Evolutionary conservation across 352 stramenopile genomes (phyloP).

Genomic region (Phytophthora aleatoria): DNA sequence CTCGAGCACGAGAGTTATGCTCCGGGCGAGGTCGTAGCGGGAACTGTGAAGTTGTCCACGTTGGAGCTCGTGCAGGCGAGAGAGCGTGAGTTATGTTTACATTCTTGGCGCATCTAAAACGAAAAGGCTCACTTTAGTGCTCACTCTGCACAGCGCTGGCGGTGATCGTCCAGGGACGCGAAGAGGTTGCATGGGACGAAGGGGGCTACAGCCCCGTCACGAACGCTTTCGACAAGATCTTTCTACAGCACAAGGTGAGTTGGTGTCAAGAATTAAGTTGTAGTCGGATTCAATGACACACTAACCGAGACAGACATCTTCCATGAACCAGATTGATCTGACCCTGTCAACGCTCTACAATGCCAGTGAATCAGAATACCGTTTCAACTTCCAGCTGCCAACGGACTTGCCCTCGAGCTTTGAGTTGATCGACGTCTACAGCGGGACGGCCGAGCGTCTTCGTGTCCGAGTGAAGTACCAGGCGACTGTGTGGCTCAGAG

Average conservation of each 20-base stretch:
- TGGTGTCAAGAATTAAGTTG: not conserved
- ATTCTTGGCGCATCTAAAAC: not conserved
- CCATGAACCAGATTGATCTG: constrained; percentile 31
- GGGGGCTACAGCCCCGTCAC: constrained; percentile 33
- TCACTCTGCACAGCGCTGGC: constrained; percentile 23
- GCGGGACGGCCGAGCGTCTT: constrained; percentile 30
- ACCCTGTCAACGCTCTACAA: constrained; percentile 15
- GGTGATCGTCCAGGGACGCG: constrained; percentile 32
- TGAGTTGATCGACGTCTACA: constrained; percentile 36
- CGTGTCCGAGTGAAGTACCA: constrained; percentile 37
- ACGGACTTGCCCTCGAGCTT: constrained; percentile 34
- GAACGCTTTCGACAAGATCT: constrained; percentile 37
- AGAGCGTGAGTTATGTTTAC: constrained; percentile 30
- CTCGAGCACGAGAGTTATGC: constrained; percentile 34
- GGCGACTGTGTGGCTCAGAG: constrained; percentile 36
- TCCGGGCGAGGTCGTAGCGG: constrained; percentile 32
- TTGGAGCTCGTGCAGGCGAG: constrained; percentile 31
- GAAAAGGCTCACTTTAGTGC: not conserved
- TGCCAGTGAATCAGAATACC: constrained; percentile 26
- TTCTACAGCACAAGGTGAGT: constrained; percentile 38
- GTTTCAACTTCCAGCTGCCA: constrained; percentile 31
- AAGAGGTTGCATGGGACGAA: constrained; percentile 39
- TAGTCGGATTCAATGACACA: not conserved
- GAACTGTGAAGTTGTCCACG: constrained; percentile 30
- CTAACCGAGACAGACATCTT: not conserved